Conservation (phyloP, 2,329 filamentous ascomycete genomes). For the Tolypocladium paradoxum region DNA sequence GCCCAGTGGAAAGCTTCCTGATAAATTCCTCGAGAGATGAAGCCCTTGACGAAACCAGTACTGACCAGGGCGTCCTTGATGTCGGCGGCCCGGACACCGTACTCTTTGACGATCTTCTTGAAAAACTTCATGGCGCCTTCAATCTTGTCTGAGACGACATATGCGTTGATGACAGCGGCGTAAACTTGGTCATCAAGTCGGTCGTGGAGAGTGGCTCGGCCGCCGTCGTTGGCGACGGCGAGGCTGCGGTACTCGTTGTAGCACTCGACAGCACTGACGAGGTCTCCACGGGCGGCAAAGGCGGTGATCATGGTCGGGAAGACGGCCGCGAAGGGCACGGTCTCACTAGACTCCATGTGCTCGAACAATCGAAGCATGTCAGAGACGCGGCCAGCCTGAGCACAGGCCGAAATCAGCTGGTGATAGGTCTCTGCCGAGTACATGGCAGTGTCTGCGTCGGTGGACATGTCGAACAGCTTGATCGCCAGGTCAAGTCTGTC, state of each 20-base stretch:
- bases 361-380: slow-evolving; percentile 88
- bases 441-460: slow-evolving; percentile 46
- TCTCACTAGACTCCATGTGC: slow-evolving; percentile 74
- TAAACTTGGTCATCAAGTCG: slow-evolving; percentile 80
- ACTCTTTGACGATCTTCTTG: slow-evolving; percentile 60
- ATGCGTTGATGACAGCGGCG: slow-evolving; percentile 82
- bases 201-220: slow-evolving; percentile 54
- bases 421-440: slow-evolving; percentile 80
- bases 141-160: slow-evolving; percentile 68
- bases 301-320: slow-evolving; percentile 95
- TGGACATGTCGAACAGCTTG: slow-evolving; percentile 72
- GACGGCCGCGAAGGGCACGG: slow-evolving; percentile 66
- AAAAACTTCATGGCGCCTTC: slow-evolving; percentile 80
- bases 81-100: slow-evolving; percentile 44
- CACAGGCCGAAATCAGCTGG: slow-evolving; percentile 77
- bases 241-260: slow-evolving; percentile 91
- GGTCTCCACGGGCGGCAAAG: slow-evolving; percentile 70
- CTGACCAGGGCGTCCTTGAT: slow-evolving; percentile 63
- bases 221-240: slow-evolving; percentile 74
- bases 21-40: slow-evolving; percentile 60
- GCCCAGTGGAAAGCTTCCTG: slow-evolving; percentile 66
- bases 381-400: slow-evolving; percentile 65
- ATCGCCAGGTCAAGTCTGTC: slow-evolving; percentile 77
- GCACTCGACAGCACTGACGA: slow-evolving; percentile 81
- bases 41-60: slow-evolving; percentile 68